Base-by-base conservation (phyloP, 192 early-diverging fungal genomes). In the Linnemannia exigua region DNA sequence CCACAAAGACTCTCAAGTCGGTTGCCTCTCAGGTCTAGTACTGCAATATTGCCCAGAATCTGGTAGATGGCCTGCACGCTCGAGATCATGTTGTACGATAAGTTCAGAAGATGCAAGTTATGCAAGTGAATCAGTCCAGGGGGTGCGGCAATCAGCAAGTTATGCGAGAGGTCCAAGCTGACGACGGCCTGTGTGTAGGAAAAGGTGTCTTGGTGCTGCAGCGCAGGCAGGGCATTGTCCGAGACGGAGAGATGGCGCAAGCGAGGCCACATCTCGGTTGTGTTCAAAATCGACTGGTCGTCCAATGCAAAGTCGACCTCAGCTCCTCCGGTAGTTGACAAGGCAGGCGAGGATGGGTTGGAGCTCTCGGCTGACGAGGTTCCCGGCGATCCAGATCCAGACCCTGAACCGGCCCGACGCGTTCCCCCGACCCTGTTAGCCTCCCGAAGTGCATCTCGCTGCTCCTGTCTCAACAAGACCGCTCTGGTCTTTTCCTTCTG, bases 61-160 rank as follows among this genome's bases (percentile, higher is more conserved):
- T 89, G 82, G 69, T 91, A 87, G 47, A 93, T 90, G 14, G 87
- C 79, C 9, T 83, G 85, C 3, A 91, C 83, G 25, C 76, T 83
- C 22, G 87, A 84, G 17, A 93, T 88, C 92, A 93, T 92, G 61
- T 93, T 93, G 81, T 91, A 79, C 5, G 90, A 85, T 41, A 93
- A 67, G 68, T 93, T 90, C 35, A 93, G 77, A 22, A 73, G 79
- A 47, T 88, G 87, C 33, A 93, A 70, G 67, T 92, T 91, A 51
- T 88, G 89, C 33, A 93, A 81, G 12, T 77, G 76, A 1, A 90
- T 86, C 51, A 93, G 54, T 7, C 87, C 78, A 3, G 70, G 58
- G 4, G 92, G 91, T 36, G 90, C 75, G 58, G 89, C 85, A 37
- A 88, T 87, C 19, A 93, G 67, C 41, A 93, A 50, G 67, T 93